These are phyloP conservation scores for Pythium aristosporum DNA, from an alignment of 352 stramenopile species.

Conservation along the genomic window DNA sequence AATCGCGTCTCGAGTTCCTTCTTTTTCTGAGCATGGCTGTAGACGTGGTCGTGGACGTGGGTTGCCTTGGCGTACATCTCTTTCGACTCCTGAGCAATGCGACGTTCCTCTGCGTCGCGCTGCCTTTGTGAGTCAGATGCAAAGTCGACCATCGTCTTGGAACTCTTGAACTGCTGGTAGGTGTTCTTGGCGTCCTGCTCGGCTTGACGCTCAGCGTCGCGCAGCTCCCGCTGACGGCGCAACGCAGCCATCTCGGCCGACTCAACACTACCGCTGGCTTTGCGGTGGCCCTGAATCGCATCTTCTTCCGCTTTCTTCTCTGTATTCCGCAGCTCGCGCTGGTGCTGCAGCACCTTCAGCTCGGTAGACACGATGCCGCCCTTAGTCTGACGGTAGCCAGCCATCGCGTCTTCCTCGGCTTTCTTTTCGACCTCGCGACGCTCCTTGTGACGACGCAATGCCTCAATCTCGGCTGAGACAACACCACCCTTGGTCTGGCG, in stretches of 20 bases:
- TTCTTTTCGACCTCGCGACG: slow-evolving; percentile 41
- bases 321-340: slow-evolving; percentile 40
- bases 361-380: slow-evolving; percentile 23
- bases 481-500: slow-evolving; percentile 7
- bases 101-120: slow-evolving; percentile 29
- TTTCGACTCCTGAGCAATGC: slow-evolving; percentile 33
- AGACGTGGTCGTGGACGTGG: slow-evolving; percentile 50
- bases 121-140: slow-evolving; percentile 39
- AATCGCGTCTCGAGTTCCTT: slow-evolving; percentile 35
- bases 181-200: slow-evolving; percentile 38
- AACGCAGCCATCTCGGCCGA: slow-evolving; percentile 31
- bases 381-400: slow-evolving; percentile 12
- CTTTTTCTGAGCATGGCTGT: slow-evolving; percentile 51
- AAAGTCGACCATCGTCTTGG: slow-evolving; percentile 47
- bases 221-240: slow-evolving; percentile 38
- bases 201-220: slow-evolving; percentile 38
- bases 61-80: slow-evolving; percentile 41
- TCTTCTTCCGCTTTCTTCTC: slow-evolving; percentile 50
- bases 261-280: slow-evolving; percentile 20
- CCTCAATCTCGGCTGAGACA: slow-evolving; percentile 28
- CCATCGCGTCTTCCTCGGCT: slow-evolving; percentile 39
- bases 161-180: slow-evolving; percentile 35
- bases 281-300: slow-evolving; percentile 28
- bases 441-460: slow-evolving; percentile 37
- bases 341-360: slow-evolving; percentile 28